Base-by-base conservation (phyloP, 495 filamentous ascomycete genomes). In the Trichoderma reesei region DNA sequence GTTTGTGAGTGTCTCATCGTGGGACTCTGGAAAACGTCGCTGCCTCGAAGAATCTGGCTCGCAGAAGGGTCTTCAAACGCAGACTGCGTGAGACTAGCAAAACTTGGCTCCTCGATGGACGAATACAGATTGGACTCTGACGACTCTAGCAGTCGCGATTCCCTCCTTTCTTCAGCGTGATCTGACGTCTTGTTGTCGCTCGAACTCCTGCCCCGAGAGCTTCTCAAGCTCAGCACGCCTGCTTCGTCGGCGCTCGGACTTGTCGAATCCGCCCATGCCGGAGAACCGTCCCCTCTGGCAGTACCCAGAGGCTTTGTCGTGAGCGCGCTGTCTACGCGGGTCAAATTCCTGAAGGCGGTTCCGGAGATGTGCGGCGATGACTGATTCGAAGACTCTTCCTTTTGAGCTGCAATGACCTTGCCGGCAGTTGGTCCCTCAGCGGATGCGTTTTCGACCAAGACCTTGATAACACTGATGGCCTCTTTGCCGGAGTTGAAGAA, bases 401-500 rank as follows among this genome's bases (percentile, higher is more conserved):
- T 26, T 11, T 56, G 51, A 33, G 20, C 18, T 20, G 51, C 51
- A 56, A 56, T 56, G 1, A 33, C 26, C 16, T 56, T 56, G 16
- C 51, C 51, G 16, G 51, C 51, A 3, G 51, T 56, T 11, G 26
- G 51, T 10, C 26, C 51, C 31, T 56, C 51, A 3, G 26, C 26
- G 14, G 51, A 56, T 34, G 84, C 80, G 64, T 87, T 88, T 64
- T 89, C 86, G 0, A 94, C 84, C 42, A 96, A 74, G 48, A 85
- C 83, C 66, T 86, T 87, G 39, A 98, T 75, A 26, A 94, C 83
- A 56, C 86, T 83, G 63, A 96, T 83, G 6, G 92, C 94, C 65
- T 97, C 90, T 69, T 90, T 86, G 7, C 91, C 91, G 61, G 86
- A 89, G 66, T 85, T 88, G 71, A 96, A 96, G 74, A 98, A 98